Conservation (phyloP, 2,329 filamentous ascomycete genomes). For the Ophiocordyceps australis region DNA sequence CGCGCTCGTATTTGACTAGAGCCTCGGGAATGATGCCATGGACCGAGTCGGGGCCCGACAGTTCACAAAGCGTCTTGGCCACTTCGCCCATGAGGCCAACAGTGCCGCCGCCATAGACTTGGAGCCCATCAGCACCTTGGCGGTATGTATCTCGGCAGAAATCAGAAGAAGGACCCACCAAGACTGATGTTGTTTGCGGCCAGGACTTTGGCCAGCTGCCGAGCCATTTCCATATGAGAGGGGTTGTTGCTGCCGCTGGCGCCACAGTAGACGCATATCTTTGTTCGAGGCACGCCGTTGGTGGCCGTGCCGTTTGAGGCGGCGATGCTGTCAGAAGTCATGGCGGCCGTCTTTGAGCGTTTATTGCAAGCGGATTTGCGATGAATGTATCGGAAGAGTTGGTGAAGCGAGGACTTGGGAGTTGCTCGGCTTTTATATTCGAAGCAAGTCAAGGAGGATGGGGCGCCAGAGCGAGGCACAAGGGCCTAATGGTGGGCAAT, state of each 20-base stretch:
- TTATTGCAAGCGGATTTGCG: no score
- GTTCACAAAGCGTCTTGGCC: constrained; percentile 66
- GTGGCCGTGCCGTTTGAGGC: constrained; percentile 6
- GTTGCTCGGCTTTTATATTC: no score
- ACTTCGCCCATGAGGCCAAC: constrained; percentile 92
- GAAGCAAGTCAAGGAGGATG: no score
- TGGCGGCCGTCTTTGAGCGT: no score
- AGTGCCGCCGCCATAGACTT: constrained; percentile 88
- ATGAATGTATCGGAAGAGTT: no score
- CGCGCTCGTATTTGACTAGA: constrained; percentile 61
- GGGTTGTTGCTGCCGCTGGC: constrained; percentile 56
- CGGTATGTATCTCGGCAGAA: no score
- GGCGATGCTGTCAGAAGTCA: constrained; percentile 5
- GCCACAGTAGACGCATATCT: constrained; percentile 92
- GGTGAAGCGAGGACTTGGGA: no score
- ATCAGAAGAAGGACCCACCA: constrained; percentile 19
- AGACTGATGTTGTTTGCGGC: constrained; percentile 62
- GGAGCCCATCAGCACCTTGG: no score
- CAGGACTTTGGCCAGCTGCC: constrained; percentile 54
- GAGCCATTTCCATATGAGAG: constrained; percentile 61
- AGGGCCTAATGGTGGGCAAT: no score
- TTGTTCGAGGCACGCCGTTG: constrained; percentile 26
- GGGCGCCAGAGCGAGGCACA: no score
- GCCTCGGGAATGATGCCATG: constrained; percentile 89
- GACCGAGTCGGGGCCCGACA: constrained; percentile 64